Evolutionary conservation across 306 rosid species (phyloP), one percentile per base, ranked within the genome.

Genomic region (Erythrophleum fordii): DNA sequence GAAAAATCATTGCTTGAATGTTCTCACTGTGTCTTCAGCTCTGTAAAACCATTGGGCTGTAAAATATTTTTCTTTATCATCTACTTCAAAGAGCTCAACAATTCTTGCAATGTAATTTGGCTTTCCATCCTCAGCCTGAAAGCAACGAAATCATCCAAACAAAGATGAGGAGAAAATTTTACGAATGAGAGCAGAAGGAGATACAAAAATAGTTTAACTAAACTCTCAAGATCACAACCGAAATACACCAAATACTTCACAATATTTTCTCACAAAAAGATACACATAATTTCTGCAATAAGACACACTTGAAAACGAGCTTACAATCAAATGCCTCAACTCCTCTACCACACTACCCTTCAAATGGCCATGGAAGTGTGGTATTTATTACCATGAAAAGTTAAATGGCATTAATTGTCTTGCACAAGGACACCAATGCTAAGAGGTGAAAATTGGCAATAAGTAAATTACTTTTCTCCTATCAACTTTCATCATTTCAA

Each of bases 41-140:
- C 90, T 78, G 3, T 78, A 87, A 56, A 83, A 84, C 90, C 90
- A 84, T 14, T 75, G 86, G 7, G 90, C 90, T 6, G 41, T 69
- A n/a, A 87, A 87, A 81, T 69, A 83, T 0, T 2, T 56, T 1
- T 80, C 73, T 0, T 75, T 16, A 5, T 79, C 77, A 22, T 35
- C 60, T 0, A 67, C 17, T n/a, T 87, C 90, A 61, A 87, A 87
- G 44, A 87, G 13, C 77, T 87, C 90, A n/a, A 84, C 18, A 1
- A 87, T 84, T 0, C 78, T 51, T 4, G 87, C 86, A 71, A 87
- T 87, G 17, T 87, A 87, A 5, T 87, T n/a, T 3, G 77, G 84
- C 12, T 78, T 52, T 1, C 58, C 88, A 39, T 81, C 90, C 18
- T 75, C 86, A 5, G 84, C 90, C 90, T 80, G 20, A 26, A 13